These are phyloP conservation scores for Stereum hirsutum DNA, from an alignment of 1,284 basidiomycete genomes.

Conservation along the genomic window DNA sequence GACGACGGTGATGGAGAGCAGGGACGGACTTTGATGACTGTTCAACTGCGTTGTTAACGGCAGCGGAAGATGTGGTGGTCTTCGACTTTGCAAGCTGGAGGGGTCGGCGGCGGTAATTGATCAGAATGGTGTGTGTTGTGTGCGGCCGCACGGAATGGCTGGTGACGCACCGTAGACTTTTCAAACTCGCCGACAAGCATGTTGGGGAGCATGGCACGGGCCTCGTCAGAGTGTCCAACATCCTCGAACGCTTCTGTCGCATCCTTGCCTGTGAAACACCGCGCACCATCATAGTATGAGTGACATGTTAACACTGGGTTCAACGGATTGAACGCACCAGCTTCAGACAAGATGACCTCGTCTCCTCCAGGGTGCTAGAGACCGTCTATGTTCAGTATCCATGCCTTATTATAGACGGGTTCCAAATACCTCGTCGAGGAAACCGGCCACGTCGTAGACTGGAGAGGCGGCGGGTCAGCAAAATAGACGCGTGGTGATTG, in stretches of 20 bases:
- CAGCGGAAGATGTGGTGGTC: slow-evolving; percentile 28
- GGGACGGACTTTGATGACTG: slow-evolving; percentile 58
- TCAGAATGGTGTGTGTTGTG: too few species aligned
- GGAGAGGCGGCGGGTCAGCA: slow-evolving; percentile 15
- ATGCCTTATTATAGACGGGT: neutral
- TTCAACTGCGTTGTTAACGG: slow-evolving; percentile 45
- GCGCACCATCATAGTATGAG: slow-evolving; percentile 5
- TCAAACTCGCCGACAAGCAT: slow-evolving; percentile 79
- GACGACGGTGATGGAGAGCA: neutral
- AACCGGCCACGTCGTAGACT: slow-evolving; percentile 95
- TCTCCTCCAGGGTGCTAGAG: slow-evolving; percentile 92
- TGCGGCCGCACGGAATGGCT: slow-evolving; percentile 1
- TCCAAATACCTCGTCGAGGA: slow-evolving; percentile 85
- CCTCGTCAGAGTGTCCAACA: slow-evolving; percentile 98
- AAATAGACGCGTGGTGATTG: slow-evolving; percentile 26
- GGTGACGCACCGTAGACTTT: slow-evolving; percentile 46
- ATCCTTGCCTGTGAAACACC: slow-evolving; percentile 59
- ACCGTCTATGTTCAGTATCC: slow-evolving; percentile 1
- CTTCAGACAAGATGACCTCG: slow-evolving; percentile 92
- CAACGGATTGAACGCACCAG: too few species aligned
- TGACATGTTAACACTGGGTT: slow-evolving; percentile 3
- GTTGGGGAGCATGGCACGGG: slow-evolving; percentile 75
- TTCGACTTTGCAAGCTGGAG: slow-evolving; percentile 24
- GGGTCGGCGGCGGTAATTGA: neutral
- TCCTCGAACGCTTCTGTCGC: slow-evolving; percentile 99